Conservation (phyloP, 352 stramenopile genomes). For the Pythium rishiriense region DNA sequence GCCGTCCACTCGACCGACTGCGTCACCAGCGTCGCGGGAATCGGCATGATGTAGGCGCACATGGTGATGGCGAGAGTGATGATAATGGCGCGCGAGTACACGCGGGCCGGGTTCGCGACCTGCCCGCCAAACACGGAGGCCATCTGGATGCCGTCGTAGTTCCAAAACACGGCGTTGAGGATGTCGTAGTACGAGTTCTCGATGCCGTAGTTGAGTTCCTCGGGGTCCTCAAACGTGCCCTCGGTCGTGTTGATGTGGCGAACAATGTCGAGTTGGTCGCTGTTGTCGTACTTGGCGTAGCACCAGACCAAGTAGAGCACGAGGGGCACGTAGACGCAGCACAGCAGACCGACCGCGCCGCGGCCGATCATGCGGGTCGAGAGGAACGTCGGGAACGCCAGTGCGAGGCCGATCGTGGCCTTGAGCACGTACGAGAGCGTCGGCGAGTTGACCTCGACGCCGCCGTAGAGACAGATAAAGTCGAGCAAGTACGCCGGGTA, state of each 20-base stretch:
- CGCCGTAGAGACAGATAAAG: constrained; percentile 10
- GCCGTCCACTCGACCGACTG: constrained; percentile 41
- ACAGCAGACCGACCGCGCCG: constrained; percentile 52
- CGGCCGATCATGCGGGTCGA: constrained; percentile 65
- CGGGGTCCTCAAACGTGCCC: constrained; percentile 6
- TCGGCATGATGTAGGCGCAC: constrained; percentile 80
- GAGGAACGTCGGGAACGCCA: constrained; percentile 30
- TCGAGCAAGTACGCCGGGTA: constrained; percentile 39
- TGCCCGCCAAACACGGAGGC: constrained; percentile 84
- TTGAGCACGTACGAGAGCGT: constrained; percentile 27
- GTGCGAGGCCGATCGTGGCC: constrained; percentile 26
- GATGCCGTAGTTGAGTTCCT: constrained; percentile 5
- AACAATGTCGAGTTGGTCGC: constrained; percentile 7
- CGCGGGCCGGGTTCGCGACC: constrained; percentile 66
- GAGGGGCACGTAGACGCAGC: constrained; percentile 85
- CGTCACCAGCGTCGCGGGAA: constrained; percentile 71
- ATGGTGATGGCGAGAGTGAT: constrained; percentile 60
- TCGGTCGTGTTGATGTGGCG: constrained; percentile 1
- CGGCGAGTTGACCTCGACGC: constrained; percentile 11
- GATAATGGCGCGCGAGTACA: constrained; percentile 76
- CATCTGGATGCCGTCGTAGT: constrained; percentile 89
- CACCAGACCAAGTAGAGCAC: constrained; percentile 47
- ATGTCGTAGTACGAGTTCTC: constrained; percentile 19
- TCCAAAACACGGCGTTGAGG: constrained; percentile 93
- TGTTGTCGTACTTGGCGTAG: constrained; percentile 13